A percentile compares a stretch with the other conserved stretches of the same genome.
phyloP scores from a whole-genome alignment of 768 basidiomycete species.

The Guyanaporus albipodus region DNA sequence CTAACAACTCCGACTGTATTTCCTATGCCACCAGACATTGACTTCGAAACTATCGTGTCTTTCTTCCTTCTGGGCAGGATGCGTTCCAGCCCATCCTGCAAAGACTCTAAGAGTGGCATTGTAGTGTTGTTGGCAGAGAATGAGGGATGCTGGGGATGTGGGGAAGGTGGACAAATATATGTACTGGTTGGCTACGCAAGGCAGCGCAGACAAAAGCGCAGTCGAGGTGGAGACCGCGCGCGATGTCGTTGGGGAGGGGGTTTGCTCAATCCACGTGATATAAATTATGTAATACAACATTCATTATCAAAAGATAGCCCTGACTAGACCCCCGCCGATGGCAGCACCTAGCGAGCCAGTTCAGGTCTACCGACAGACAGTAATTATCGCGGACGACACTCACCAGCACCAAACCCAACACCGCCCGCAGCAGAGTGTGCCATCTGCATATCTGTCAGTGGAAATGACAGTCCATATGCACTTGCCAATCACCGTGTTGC shows the following conservation, averaged over 20 bases:
- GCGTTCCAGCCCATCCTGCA: slow-evolving; percentile 31
- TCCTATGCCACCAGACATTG: slow-evolving; percentile 54
- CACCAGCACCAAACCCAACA: slow-evolving; percentile 74
- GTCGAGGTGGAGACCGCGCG: background rate
- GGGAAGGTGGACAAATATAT: slow-evolving; percentile 7
- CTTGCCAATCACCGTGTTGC: slow-evolving; percentile 47
- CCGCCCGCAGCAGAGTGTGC: slow-evolving; percentile 64
- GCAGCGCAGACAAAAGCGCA: slow-evolving; percentile 10
- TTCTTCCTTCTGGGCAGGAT: slow-evolving; percentile 24
- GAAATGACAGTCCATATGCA: slow-evolving; percentile 2
- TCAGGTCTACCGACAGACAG: background rate
- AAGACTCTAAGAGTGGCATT: slow-evolving; percentile 29
- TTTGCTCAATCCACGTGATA: slow-evolving; percentile 21
- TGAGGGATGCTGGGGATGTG: background rate
- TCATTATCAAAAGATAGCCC: slow-evolving; percentile 41
- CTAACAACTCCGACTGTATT: slow-evolving; percentile 54
- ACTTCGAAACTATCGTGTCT: slow-evolving; percentile 24
- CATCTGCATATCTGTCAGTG: slow-evolving; percentile 36
- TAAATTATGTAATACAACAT: slow-evolving; percentile 17
- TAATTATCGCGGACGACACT: slow-evolving; percentile 27
- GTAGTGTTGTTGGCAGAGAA: background rate
- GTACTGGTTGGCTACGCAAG: slow-evolving; percentile 11
- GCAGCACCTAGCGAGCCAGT: slow-evolving; percentile 39
- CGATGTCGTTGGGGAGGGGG: background rate
- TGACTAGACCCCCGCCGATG: slow-evolving; percentile 47